Conservation (phyloP, 345 rosid genomes). For the Citrus maxima region DNA sequence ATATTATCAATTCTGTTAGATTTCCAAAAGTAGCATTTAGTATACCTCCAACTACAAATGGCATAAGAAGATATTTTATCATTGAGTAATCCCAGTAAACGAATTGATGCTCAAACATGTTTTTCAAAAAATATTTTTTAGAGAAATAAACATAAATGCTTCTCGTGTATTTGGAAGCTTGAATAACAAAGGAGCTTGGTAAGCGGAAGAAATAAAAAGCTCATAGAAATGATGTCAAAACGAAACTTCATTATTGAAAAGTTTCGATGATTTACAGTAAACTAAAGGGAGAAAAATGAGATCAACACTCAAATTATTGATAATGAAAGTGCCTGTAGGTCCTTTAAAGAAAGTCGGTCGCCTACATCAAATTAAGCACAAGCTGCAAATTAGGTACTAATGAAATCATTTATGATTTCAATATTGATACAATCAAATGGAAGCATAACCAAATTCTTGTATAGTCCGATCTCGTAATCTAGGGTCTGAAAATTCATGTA, state of each 20-base stretch:
- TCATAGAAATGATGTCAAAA: neutral
- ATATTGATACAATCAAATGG: neutral
- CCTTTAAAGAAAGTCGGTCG: slow-evolving; percentile 48
- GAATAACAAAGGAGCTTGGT: neutral
- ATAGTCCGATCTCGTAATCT: neutral
- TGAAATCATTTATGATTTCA: neutral
- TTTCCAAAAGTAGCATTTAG: too few species aligned
- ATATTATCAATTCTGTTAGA: slow-evolving; percentile 51
- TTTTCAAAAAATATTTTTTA: neutral
- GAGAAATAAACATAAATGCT: neutral
- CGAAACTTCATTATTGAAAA: neutral
- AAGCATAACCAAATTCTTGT: neutral
- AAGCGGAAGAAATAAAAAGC: neutral
- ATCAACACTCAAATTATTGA: neutral
- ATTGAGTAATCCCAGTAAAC: neutral
- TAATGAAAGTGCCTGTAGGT: slow-evolving; percentile 30
- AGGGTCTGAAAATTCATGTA: neutral
- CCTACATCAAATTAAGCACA: slow-evolving; percentile 30
- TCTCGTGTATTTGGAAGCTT: neutral
- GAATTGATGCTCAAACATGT: neutral
- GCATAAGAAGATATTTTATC: neutral
- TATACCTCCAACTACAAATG: too few species aligned
- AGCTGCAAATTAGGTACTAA: slow-evolving; percentile 1
- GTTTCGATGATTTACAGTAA: neutral
- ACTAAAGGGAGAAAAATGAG: neutral